These are phyloP conservation scores for Cyberlindnera mycetangii DNA, from an alignment of 805 yeast genomes.

Conservation along the genomic window DNA sequence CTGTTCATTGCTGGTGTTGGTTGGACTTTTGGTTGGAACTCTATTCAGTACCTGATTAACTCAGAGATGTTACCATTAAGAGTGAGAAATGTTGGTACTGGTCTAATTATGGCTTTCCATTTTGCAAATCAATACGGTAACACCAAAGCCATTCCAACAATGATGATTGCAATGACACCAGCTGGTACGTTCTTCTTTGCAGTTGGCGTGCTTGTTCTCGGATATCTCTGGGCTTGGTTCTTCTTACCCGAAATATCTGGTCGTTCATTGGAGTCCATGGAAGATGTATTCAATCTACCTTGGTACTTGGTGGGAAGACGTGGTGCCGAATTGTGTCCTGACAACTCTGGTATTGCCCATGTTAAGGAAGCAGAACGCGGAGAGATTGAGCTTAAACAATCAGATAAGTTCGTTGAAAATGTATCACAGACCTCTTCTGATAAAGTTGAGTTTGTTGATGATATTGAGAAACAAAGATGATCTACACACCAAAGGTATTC, in stretches of 20 bases:
- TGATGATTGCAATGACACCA: constrained; percentile 44
- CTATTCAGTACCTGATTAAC: constrained; percentile 51
- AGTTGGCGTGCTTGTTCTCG: constrained; percentile 38
- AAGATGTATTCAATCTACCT: constrained; percentile 40
- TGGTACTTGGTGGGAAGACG: constrained; percentile 58
- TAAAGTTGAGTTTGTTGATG: constrained; percentile 1
- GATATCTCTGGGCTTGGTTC: constrained; percentile 39
- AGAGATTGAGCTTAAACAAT: constrained; percentile 16
- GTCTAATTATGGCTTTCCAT: constrained; percentile 53
- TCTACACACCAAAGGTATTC: not conserved
- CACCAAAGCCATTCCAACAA: constrained; percentile 51
- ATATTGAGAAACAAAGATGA: constrained; percentile 1
- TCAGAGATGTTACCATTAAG: constrained; percentile 54
- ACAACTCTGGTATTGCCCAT: constrained; percentile 39
- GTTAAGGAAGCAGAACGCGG: constrained; percentile 16
- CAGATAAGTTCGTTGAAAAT: constrained; percentile 17
- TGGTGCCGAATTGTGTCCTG: constrained; percentile 52
- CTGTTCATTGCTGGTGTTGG: constrained; percentile 50
- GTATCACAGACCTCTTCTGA: constrained; percentile 6
- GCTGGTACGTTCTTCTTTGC: constrained; percentile 54
- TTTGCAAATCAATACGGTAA: constrained; percentile 57
- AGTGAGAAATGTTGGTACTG: constrained; percentile 47
- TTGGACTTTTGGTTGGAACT: constrained; percentile 60
- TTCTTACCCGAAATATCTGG: constrained; percentile 39
- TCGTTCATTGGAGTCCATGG: constrained; percentile 38